Evolutionary conservation across 2,329 filamentous ascomycete genomes (phyloP), one percentile per base, ranked within the genome.

Genomic region (Ceratocystis colombiana): DNA sequence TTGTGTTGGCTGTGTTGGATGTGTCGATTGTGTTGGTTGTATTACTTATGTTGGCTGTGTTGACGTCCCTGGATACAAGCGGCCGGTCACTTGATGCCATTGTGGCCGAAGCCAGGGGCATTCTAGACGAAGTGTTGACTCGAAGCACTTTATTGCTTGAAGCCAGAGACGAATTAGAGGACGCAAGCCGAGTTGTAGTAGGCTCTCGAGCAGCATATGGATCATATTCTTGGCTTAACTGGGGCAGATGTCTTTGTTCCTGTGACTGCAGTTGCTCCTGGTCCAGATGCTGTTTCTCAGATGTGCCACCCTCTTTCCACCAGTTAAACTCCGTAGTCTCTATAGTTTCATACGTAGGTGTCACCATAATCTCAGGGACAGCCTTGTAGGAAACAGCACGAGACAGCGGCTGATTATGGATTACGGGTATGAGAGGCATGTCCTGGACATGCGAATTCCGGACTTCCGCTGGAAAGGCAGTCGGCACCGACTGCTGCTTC

Each of bases 21-120:
- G 30, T 30, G 1, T 30, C 5, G 33, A 7, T 3, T 37, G 33
- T 37, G 33, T 10, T 41, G 37, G 37, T 2, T 4, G 10, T 41
- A 41, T 41, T 41, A 12, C 3, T 10, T 12, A 3, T 41, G 37
- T 41, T 41, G 37, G 37, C 37, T 41, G 1, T 41, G 37, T 12
- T 41, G 37, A 15, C 10, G 10, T 41, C 3, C 37, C 37, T 22
- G 10, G 33, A 46, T 4, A 48, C 17, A 44, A 66, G 61, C 4
- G 66, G 61, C 7, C 67, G 59, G 62, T 63, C 61, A 5, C 64
- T 64, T 2, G 69, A 70, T 12, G 69, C 62, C 66, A 70, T 69
- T 3, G 69, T 70, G 20, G 69, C 68, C 25, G 68, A 68, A 20
- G 64, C 69, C 20, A 69, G 46, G 17, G 64, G 65, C 33, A 70